Evolutionary conservation across 805 yeast species (phyloP).

Genomic region (Tetrapisispora namnaoensis): DNA sequence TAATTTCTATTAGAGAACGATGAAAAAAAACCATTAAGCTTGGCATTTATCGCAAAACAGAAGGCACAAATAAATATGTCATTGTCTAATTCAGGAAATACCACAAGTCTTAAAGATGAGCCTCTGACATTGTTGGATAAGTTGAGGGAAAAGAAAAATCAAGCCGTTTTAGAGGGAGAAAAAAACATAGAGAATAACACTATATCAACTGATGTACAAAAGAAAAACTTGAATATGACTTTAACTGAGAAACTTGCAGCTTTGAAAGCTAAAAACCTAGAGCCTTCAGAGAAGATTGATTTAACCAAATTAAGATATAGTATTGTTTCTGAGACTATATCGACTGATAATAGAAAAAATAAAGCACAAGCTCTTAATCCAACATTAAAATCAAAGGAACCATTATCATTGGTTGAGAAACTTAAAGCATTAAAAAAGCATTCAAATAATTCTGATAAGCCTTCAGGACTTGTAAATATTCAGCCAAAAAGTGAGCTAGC

Average conservation of each 20-base stretch:
- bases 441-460: too few relatives aligned
- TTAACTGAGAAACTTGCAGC: neutral
- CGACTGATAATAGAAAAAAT: neutral
- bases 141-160: neutral
- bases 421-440: neutral
- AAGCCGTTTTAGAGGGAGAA: neutral
- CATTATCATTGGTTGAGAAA: neutral
- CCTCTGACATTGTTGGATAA: neutral
- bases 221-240: neutral
- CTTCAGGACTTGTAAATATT: neutral
- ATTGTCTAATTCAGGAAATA: neutral
- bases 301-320: too few relatives aligned
- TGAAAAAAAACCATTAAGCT: constrained; percentile 7
- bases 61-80: constrained; percentile 2
- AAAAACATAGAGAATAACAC: too few relatives aligned
- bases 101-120: neutral
- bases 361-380: neutral
- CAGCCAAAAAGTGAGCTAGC: neutral
- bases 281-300: neutral
- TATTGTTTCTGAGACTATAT: neutral
- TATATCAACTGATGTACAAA: neutral
- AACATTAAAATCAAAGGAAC: neutral
- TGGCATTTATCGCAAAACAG: constrained; percentile 11
- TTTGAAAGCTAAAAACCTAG: neutral
- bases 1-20: neutral